Percentiles rank a stretch among this genome's conserved stretches.
Conservation (phyloP, 2,329 filamentous ascomycete species). For the Colletotrichum gigasporum region DNA sequence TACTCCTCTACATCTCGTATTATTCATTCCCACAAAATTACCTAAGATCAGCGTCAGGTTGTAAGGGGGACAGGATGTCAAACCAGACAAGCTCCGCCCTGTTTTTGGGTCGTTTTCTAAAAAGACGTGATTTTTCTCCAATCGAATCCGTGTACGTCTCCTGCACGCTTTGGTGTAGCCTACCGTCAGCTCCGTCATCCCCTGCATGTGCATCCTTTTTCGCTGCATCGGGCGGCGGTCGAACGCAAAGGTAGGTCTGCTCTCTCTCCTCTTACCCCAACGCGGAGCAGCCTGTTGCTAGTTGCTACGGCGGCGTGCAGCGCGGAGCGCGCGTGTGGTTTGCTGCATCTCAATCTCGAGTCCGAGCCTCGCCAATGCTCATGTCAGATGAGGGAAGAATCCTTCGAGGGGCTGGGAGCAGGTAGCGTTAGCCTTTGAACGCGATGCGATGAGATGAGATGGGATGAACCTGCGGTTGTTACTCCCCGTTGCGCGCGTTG, state of each 20-base stretch:
- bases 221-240: neutral
- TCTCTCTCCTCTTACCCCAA: too few species aligned
- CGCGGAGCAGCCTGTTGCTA: too few species aligned
- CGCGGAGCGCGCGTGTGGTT: too few species aligned
- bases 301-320: too few species aligned
- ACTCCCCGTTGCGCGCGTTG: neutral
- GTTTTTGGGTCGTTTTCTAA: neutral
- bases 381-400: conserved; percentile 11
- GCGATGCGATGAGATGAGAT: neutral
- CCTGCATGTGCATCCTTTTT: neutral
- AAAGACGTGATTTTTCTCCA: neutral
- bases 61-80: too few species aligned
- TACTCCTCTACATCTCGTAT: neutral
- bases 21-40: conserved; percentile 4
- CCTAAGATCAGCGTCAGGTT: neutral
- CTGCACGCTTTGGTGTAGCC: neutral
- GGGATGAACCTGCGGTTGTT: too few species aligned
- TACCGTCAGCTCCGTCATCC: neutral
- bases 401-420: conserved; percentile 1
- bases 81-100: too few species aligned
- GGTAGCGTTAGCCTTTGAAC: neutral
- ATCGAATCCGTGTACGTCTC: neutral
- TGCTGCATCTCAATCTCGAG: neutral
- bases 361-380: neutral
- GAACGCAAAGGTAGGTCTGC: too few species aligned